A percentile compares a stretch with the other conserved stretches of the same genome.
Conservation (phyloP, 2,329 filamentous ascomycete species). For the Basipetospora chlamydospora region DNA sequence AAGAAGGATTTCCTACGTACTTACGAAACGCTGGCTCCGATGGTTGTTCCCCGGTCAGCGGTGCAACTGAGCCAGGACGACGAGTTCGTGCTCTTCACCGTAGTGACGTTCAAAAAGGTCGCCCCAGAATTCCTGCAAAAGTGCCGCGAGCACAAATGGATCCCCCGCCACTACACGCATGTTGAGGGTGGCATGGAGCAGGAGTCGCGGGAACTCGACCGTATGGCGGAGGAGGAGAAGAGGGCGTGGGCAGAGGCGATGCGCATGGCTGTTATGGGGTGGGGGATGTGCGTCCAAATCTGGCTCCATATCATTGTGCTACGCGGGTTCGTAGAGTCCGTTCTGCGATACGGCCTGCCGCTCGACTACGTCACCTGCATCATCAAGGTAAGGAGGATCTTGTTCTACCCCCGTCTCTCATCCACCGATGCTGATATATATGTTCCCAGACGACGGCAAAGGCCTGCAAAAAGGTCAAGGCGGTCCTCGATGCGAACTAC, state of each 20-base stretch:
- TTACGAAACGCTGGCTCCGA: slow-evolving; percentile 78
- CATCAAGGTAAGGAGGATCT: slow-evolving; percentile 72
- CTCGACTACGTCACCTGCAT: slow-evolving; percentile 77
- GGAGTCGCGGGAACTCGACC: slow-evolving; percentile 74
- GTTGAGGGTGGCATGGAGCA: slow-evolving; percentile 80
- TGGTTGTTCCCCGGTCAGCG: slow-evolving; percentile 88
- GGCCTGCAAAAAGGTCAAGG: slow-evolving; percentile 61
- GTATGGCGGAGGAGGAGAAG: slow-evolving; percentile 68
- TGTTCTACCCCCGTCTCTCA: too few species aligned
- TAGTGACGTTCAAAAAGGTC: slow-evolving; percentile 89
- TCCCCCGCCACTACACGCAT: slow-evolving; percentile 85
- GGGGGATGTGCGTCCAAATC: slow-evolving; percentile 90
- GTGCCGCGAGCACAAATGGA: slow-evolving; percentile 86
- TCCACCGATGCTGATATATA: slow-evolving; percentile 4
- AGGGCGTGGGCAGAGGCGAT: slow-evolving; percentile 89
- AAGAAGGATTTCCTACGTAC: slow-evolving; percentile 79
- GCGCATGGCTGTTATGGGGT: slow-evolving; percentile 75
- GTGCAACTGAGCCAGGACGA: slow-evolving; percentile 69
- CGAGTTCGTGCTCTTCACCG: slow-evolving; percentile 78
- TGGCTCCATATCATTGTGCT: slow-evolving; percentile 88
- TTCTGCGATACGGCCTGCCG: slow-evolving; percentile 87
- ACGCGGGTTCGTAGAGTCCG: slow-evolving; percentile 92
- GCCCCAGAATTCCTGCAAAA: slow-evolving; percentile 80
- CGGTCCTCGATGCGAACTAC: slow-evolving; percentile 69
- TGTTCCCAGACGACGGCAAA: slow-evolving; percentile 61